Evolutionary conservation across 768 basidiomycete species (phyloP), one percentile per base, ranked within the genome.

Genomic region (Tephrocybe sp.): DNA sequence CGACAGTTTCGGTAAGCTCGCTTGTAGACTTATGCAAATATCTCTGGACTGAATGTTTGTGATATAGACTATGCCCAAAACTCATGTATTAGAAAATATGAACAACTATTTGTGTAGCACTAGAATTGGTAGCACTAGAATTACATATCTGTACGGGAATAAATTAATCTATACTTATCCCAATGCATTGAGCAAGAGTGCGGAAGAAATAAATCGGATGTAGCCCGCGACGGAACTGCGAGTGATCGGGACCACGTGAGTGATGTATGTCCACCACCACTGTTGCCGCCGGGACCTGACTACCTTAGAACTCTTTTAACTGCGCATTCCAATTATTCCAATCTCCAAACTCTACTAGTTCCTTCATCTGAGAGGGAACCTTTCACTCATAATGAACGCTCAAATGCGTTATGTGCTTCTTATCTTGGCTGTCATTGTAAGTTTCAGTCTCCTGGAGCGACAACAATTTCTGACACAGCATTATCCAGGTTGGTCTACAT

Each of bases 1-100:
- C 31, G 79, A 87, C 51, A 85, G 77, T 58, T 89, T 92, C 61
- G 87, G 89, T 81, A 45, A 38, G 81, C 4, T 26, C 4, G 63
- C 22, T 34, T n/a, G 39, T 13, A 36, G 32, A 49, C 34, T n/a
- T 5, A n/a, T 34, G 14, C 14, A 26, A 14, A 23, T 13, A 11
- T 38, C 39, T 6, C 2, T 35, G 35, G 14, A 17, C 35, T 36
- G 13, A 36, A 36, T n/a, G 32, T 22, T 38, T 32, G 38, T 17
- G 7, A 33, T 45, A 19, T 9, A 77, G 76, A 77, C 53, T 73
- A 76, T 51, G 66, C 66, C 6, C 61, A 55, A 22, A 69, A 72
- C 53, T 77, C 75, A 12, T 77, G 76, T 60, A 50, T 71, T 19
- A 52, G 44, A 41, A 65, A 67, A 60, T 76, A 73, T 48, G 72